These are phyloP conservation scores for Anaeromyces robustus DNA, from an alignment of 192 early-diverging fungal species.

Conservation along the genomic window DNA sequence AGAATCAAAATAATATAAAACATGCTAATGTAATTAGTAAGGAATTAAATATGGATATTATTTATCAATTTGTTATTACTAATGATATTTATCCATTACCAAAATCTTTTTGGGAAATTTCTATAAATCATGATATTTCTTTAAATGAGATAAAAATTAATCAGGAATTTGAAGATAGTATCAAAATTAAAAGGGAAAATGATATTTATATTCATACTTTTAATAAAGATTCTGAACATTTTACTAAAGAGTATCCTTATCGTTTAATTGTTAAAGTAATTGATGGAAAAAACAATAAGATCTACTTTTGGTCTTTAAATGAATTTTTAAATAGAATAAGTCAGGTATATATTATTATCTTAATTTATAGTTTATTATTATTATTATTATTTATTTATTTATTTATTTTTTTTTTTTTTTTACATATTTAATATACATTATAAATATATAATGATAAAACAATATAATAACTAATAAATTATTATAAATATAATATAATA, in stretches of 20 bases:
- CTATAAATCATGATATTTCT: not conserved
- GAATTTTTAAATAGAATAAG: not conserved
- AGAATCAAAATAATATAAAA: conserved; percentile 41
- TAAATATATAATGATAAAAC: no score
- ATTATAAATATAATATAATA: no score
- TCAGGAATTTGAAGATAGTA: not conserved
- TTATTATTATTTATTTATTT: no score
- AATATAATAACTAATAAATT: no score
- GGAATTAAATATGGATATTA: conserved; percentile 63
- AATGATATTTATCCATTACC: not conserved
- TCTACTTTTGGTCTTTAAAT: not conserved
- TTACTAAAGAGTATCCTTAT: not conserved
- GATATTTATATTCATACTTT: not conserved
- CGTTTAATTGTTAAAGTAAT: not conserved
- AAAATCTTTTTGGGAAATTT: conserved; percentile 21
- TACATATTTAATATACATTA: no score
- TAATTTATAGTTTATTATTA: no score
- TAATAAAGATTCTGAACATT: not conserved
- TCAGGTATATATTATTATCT: not conserved
- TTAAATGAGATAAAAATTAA: not conserved
- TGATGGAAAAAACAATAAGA: not conserved
- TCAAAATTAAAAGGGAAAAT: not conserved
- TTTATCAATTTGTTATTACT: conserved; percentile 65
- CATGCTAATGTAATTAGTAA: conserved; percentile 80
- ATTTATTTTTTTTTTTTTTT: no score